A percentile compares a stretch with the other conserved stretches of the same genome.
phyloP scores from a whole-genome alignment of 2,329 filamentous ascomycete genomes.

The Colletotrichum magnum region DNA sequence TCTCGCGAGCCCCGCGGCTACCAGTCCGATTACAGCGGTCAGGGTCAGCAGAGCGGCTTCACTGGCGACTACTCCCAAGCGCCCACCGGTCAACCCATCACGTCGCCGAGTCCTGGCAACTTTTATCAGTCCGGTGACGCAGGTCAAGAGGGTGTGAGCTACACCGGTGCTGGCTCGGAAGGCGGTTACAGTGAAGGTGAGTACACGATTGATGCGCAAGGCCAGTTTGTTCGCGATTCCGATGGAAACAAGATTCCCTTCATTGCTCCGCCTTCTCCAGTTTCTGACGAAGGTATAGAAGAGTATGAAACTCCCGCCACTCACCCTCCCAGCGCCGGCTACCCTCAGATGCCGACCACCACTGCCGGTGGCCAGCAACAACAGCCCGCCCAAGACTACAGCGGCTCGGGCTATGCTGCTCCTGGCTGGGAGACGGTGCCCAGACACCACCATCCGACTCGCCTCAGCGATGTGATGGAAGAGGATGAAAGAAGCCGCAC shows the following conservation, averaged over 20 bases:
- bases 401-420: conserved; percentile 75
- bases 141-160: conserved; percentile 33
- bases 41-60: conserved; percentile 47
- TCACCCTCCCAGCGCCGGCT: conserved; percentile 51
- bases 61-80: conserved; percentile 57
- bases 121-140: conserved; percentile 42
- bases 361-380: conserved; percentile 50
- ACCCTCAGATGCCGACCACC: conserved; percentile 48
- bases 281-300: conserved; percentile 68
- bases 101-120: conserved; percentile 44
- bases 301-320: conserved; percentile 70
- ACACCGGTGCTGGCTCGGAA: conserved; percentile 62
- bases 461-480: conserved; percentile 89
- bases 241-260: conserved; percentile 72
- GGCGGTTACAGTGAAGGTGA: conserved; percentile 78
- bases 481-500: conserved; percentile 86
- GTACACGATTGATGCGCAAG: conserved; percentile 75
- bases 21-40: conserved; percentile 46
- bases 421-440: conserved; percentile 83
- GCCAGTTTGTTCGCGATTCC: conserved; percentile 72
- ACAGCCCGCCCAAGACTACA: conserved; percentile 68
- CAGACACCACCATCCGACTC: conserved; percentile 88
- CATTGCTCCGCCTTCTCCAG: conserved; percentile 60
- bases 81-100: conserved; percentile 58
- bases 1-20: conserved; percentile 55